Evolutionary conservation across 352 stramenopile genomes (phyloP), one percentile per base, ranked within the genome.

Genomic region (Globisporangium middletonii): DNA sequence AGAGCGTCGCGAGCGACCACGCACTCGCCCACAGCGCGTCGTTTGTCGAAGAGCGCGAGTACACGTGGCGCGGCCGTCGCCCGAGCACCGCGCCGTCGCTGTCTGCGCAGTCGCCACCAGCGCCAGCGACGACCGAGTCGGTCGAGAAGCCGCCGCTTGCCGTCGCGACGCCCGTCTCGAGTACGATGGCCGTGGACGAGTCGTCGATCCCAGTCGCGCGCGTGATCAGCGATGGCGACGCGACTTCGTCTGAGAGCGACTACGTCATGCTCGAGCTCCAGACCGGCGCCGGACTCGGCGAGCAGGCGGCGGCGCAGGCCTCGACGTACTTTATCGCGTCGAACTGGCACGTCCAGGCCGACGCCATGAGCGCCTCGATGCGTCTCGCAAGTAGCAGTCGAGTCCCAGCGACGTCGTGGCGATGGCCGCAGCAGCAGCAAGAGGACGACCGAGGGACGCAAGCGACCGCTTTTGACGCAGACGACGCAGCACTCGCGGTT

Each of bases 241-340:
- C 67, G 1, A 43, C 26, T 2, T 58, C 63, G 2, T 58, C 58
- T 0, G 74, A 74, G 50, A 88, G 74, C 50, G 82, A 89, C 60
- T 92, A 92, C 60, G 82, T 92, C 47, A 88, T 89, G 79, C 73
- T 93, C 43, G 79, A 93, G 60, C 72, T 89, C 23, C 78, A 90
- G 59, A 78, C 83, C 23, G 76, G 79, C 18, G 77, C 77, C 0
- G 83, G 79, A 3, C 57, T 91, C 2, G 66, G 66, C 23, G 75
- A 79, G 28, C 18, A 30, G 33, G n/a, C 27, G 9, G n/a, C 50
- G 51, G 55, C 61, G 3, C 45, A 62, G 4, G 75, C 68, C 47
- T 90, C 83, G 30, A 89, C 77, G 28, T 93, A 86, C 59, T 93
- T 93, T 60, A 86, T 93, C 53, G 91, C 83, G 6, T 86, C 83